Evolutionary conservation across 179 eudicot species (phyloP), one percentile per base, ranked within the genome.

Genomic region (Carnegiea gigantea): DNA sequence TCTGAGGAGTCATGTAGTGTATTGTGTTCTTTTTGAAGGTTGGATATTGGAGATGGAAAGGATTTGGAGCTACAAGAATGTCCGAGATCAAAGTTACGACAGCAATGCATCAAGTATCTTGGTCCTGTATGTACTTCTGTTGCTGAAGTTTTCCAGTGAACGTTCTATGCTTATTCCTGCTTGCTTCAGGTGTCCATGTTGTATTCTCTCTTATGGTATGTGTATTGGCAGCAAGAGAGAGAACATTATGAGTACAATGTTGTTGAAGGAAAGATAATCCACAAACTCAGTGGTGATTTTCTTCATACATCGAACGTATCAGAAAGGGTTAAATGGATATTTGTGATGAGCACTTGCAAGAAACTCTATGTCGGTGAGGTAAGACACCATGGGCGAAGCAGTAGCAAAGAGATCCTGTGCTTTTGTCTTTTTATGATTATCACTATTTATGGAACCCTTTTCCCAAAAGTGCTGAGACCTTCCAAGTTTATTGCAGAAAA

Each of bases 11-110:
- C 40, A 70, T 54, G 26, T 33, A 30, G 48, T 21, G 6, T 68
- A 8, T 20, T 81, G 70, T 51, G 57, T 33, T 73, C n/a, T 57
- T 70, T 70, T 77, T 70, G 80, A 87, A 95, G 99, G 99, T 84
- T 95, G 94, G 98, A 95, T 92, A 77, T 93, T 76, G 98, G 99
- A 82, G 92, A 92, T 46, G 99, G 99, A 60, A 95, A 87, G 81
- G 95, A 91, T 60, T 84, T 93, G 60, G 95, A 95, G 70, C 94
- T 91, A 8, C 65, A 88, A 79, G 89, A 85, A 76, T 95, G 97
- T 80, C 86, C 95, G 24, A 89, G 97, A 84, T 89, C 92, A 68
- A 88, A 88, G 86, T 92, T 95, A 76, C 92, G 90, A 33, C 83
- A 88, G 59, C 98, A 91, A 67, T 91, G 93, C 86, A 94, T 95